A percentile compares a stretch with the other conserved stretches of the same genome.
Conservation (phyloP, 1,284 basidiomycete genomes). For the Vanrija sp. region DNA sequence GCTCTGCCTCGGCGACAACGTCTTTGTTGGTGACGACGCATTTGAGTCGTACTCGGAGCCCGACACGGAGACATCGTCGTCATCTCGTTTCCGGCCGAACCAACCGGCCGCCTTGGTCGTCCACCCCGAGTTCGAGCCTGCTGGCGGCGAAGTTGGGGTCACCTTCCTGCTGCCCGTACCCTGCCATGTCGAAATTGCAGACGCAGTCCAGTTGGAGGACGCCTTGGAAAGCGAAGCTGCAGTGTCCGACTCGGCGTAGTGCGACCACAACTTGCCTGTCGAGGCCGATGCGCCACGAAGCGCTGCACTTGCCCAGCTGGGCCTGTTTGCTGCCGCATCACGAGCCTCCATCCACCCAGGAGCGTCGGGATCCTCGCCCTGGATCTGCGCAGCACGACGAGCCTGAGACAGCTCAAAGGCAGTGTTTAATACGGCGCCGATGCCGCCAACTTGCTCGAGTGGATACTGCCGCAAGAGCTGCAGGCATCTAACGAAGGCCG, state of each 20-base stretch:
- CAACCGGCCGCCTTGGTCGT: neutral
- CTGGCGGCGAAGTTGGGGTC: neutral
- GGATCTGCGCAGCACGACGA: constrained; percentile 18
- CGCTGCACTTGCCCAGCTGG: constrained; percentile 13
- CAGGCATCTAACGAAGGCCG: constrained; percentile 26
- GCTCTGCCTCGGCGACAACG: too few species aligned
- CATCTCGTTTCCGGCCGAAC: neutral
- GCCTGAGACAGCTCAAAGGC: constrained; percentile 32
- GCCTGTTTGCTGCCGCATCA: constrained; percentile 5
- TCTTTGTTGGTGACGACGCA: neutral
- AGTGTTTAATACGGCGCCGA: constrained; percentile 25
- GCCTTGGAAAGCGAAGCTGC: constrained; percentile 24
- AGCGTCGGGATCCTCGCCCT: constrained; percentile 28
- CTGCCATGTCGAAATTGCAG: constrained; percentile 22
- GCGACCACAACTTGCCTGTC: constrained; percentile 14
- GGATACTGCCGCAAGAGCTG: constrained; percentile 31
- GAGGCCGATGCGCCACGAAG: constrained; percentile 8
- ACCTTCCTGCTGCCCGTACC: neutral
- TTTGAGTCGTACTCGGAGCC: constrained; percentile 15
- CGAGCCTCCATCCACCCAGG: constrained; percentile 12
- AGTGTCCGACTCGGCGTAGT: constrained; percentile 24
- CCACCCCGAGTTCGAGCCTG: too few species aligned
- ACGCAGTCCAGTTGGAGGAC: constrained; percentile 21
- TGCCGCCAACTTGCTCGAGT: constrained; percentile 27
- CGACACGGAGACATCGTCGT: constrained; percentile 13